Conservation (phyloP, 2,329 filamentous ascomycete genomes). For the Arthrobotrys entomopaga region DNA sequence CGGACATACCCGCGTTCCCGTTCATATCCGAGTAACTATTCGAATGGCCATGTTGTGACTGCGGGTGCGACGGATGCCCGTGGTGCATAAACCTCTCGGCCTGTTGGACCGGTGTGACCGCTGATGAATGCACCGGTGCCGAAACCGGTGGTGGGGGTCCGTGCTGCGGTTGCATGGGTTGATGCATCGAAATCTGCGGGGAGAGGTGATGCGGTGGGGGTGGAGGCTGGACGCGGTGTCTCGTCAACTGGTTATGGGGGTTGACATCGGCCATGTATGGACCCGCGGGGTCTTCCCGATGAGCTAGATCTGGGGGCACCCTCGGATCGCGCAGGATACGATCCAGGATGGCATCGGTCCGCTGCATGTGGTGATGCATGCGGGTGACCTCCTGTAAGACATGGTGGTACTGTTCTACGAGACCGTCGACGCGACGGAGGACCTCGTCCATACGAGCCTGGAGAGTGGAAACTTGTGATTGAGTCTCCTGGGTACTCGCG, state of each 20-base stretch:
- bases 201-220: slow-evolving; percentile 8
- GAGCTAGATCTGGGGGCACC: slow-evolving; percentile 1
- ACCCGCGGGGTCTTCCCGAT: not conserved
- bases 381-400: slow-evolving; percentile 17
- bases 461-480: slow-evolving; percentile 14
- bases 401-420: slow-evolving; percentile 40
- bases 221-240: slow-evolving; percentile 5
- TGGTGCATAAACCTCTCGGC: slow-evolving; percentile 48
- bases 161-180: slow-evolving; percentile 10
- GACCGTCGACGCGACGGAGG: slow-evolving; percentile 18
- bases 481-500: slow-evolving; percentile 13
- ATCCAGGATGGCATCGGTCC: slow-evolving; percentile 13
- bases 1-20: slow-evolving; percentile 13
- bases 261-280: not conserved
- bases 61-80: slow-evolving; percentile 12
- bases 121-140: slow-evolving; percentile 15
- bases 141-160: not conserved
- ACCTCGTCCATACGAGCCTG: slow-evolving; percentile 31
- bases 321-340: slow-evolving; percentile 20
- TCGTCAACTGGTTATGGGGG: slow-evolving; percentile 5
- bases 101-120: slow-evolving; percentile 42
- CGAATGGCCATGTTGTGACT: slow-evolving; percentile 16
- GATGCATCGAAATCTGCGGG: slow-evolving; percentile 10
- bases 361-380: slow-evolving; percentile 12
- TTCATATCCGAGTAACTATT: slow-evolving; percentile 35